Evolutionary conservation across 129 eudicot genomes (phyloP), one percentile per base, ranked within the genome.

Genomic region (Chrysanthemum seticuspe): DNA sequence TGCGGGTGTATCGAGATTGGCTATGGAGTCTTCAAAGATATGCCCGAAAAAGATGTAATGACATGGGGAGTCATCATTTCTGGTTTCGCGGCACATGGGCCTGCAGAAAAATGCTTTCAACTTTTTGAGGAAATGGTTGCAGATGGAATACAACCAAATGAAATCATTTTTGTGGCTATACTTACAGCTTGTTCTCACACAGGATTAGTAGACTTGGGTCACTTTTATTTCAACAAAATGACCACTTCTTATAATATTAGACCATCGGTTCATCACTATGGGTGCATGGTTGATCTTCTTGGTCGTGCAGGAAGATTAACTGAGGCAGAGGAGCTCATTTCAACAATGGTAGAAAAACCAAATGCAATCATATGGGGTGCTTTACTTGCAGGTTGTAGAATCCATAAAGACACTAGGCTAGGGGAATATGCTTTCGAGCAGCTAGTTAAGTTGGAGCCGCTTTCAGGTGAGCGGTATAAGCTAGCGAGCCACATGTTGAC

Each of bases 261-360:
- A 67, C 86, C 86, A 14, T 78, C 84, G 14, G 68, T 85, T 67
- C 80, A 85, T 70, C 89, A 85, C 67, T 81, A 78, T 19, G 86
- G 89, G 49, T 85, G 86, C 84, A 79, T 79, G 86, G 86, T 81
- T 9, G 86, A 85, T 67, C 89, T 85, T 69, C 77, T 85, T 47
- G 79, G 80, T 18, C 86, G 86, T 13, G 86, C 86, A 4, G 84
- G 86, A 61, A 67, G 77, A 71, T 65, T 82, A 47, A 71, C 57
- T 8, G 80, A 85, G 44, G 89, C 84, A 27, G 78, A 85, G 31
- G 84, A 78, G 15, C 72, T 85, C 15, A 74, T 85, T 10, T 55
- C 70, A 2, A 62, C 78, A 31, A 82, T 82, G 86, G 45, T 10
- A 13, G 82, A 56, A 73, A 74, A 79, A 59, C 82, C 89, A 12